These are phyloP conservation scores for Discostella pseudostelligera DNA, from an alignment of 108 stramenopile species.

Conservation along the genomic window DNA sequence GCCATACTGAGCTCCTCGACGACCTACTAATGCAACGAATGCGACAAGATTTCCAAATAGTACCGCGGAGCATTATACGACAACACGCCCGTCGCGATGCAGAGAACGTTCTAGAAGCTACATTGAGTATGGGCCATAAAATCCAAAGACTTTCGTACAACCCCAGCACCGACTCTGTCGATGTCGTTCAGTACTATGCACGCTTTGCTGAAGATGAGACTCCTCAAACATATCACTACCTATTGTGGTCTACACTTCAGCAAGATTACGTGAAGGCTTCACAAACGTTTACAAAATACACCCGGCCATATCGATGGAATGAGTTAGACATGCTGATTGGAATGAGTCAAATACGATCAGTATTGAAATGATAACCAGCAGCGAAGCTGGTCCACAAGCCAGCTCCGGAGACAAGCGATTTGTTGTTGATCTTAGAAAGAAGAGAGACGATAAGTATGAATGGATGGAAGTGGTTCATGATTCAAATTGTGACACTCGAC, in stretches of 20 bases:
- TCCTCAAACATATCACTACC: constrained; percentile 53
- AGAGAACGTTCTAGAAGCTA: constrained; percentile 40
- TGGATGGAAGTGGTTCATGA: constrained; percentile 81
- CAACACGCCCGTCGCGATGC: constrained; percentile 51
- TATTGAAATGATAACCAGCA: constrained; percentile 43
- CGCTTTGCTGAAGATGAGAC: constrained; percentile 66
- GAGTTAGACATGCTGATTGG: constrained; percentile 81
- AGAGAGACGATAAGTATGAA: constrained; percentile 74
- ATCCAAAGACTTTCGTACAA: constrained; percentile 80
- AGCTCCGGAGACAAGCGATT: constrained; percentile 60
- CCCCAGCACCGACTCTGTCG: constrained; percentile 69
- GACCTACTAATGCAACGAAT: constrained; percentile 84
- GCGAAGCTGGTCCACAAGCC: constrained; percentile 26
- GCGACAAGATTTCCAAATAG: constrained; percentile 87
- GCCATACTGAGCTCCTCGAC: constrained; percentile 66
- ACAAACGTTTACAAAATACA: constrained; percentile 86
- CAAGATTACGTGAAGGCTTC: constrained; percentile 55
- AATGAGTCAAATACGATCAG: constrained; percentile 41
- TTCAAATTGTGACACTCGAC: constrained; percentile 65
- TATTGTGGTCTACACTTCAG: constrained; percentile 56
- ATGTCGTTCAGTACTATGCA: constrained; percentile 70
- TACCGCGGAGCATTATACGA: constrained; percentile 55
- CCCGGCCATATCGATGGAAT: constrained; percentile 77
- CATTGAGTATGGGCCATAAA: constrained; percentile 84
- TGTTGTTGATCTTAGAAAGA: constrained; percentile 57